Conservation (phyloP, 1,284 basidiomycete genomes). For the Tylopilus sp. region DNA sequence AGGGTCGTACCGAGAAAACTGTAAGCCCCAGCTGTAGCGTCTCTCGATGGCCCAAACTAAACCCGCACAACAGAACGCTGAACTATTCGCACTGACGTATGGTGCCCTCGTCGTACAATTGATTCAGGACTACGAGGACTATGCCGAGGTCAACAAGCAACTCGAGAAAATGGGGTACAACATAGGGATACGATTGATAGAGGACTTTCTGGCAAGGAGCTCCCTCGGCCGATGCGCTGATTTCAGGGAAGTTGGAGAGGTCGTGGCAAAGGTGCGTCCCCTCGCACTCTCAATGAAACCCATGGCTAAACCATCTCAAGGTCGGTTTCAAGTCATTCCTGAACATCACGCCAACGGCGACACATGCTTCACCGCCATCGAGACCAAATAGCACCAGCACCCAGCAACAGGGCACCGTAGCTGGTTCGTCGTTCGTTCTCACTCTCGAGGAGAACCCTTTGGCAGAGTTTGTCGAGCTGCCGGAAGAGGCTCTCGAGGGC, state of each 20-base stretch:
- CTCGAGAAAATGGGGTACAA: constrained; percentile 96
- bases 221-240: constrained; percentile 81
- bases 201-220: constrained; percentile 94
- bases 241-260: constrained; percentile 92
- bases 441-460: constrained; percentile 94
- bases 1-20: constrained; percentile 83
- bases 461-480: constrained; percentile 95
- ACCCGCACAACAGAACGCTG: constrained; percentile 69
- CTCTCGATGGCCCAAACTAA: constrained; percentile 13
- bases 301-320: constrained; percentile 38
- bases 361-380: constrained; percentile 53
- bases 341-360: constrained; percentile 84
- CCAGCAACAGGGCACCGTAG: constrained; percentile 35
- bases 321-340: constrained; percentile 99
- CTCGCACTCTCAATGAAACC: not conserved
- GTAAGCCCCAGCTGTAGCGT: constrained; percentile 43
- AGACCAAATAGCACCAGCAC: constrained; percentile 42
- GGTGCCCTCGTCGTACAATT: constrained; percentile 97
- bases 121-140: constrained; percentile 99
- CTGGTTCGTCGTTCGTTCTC: constrained; percentile 68
- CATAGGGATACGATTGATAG: constrained; percentile 93
- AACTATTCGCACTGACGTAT: constrained; percentile 95
- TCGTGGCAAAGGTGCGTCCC: constrained; percentile 73
- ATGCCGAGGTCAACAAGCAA: constrained; percentile 81
- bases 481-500: constrained; percentile 85